A percentile compares a stretch with the other conserved stretches of the same genome.
Conservation (phyloP, 805 yeast genomes). For the Candida xyloterini region DNA sequence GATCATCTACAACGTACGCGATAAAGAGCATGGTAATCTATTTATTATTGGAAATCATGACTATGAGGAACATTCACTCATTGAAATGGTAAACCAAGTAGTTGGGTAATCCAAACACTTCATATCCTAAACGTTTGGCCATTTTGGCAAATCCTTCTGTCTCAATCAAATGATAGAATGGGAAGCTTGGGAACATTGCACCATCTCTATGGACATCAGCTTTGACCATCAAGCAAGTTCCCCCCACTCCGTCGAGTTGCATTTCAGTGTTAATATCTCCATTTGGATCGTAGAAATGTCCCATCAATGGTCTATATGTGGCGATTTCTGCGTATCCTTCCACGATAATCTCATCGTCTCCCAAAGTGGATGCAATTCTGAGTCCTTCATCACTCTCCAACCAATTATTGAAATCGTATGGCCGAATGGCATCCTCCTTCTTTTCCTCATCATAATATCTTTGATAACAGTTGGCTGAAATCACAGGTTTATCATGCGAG, state of each 20-base stretch:
- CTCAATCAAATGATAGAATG: slow-evolving; percentile 94
- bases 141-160: slow-evolving; percentile 98
- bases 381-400: slow-evolving; percentile 78
- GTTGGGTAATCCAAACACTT: slow-evolving; percentile 89
- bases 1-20: too few relatives aligned
- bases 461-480: slow-evolving; percentile 93
- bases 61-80: slow-evolving; percentile 42
- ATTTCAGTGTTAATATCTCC: slow-evolving; percentile 67
- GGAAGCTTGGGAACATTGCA: slow-evolving; percentile 98
- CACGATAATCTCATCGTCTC: slow-evolving; percentile 87
- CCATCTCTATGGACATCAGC: slow-evolving; percentile 99
- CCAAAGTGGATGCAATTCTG: slow-evolving; percentile 65
- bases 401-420: slow-evolving; percentile 98
- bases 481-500: slow-evolving; percentile 76
- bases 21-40: background rate
- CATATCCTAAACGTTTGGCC: slow-evolving; percentile 93
- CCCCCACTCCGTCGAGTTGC: slow-evolving; percentile 96
- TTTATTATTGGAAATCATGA: background rate
- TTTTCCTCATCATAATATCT: slow-evolving; percentile 61
- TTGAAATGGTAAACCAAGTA: slow-evolving; percentile 90
- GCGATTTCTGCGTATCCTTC: slow-evolving; percentile 95
- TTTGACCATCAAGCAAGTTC: slow-evolving; percentile 92
- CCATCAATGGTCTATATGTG: slow-evolving; percentile 94
- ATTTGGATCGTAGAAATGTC: slow-evolving; percentile 67
- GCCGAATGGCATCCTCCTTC: slow-evolving; percentile 59